Conservation (phyloP, 495 filamentous ascomycete genomes). For the Saxophila tyrrhenica region DNA sequence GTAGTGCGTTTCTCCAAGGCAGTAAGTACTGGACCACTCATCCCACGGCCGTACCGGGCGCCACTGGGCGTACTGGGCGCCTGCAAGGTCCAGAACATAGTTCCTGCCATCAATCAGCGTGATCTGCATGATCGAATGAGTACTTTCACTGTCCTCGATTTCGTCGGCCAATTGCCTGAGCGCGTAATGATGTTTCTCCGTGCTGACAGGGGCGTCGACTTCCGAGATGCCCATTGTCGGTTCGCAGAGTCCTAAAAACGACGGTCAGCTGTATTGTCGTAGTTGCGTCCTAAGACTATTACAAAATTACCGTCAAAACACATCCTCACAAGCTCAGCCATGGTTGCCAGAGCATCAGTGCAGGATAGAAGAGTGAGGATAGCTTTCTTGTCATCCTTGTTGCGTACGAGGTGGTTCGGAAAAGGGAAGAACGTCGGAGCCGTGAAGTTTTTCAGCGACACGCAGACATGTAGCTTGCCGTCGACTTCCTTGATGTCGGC, state of each 20-base stretch:
- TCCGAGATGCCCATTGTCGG: background rate
- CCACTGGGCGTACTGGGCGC: conserved; percentile 19
- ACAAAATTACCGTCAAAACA: background rate
- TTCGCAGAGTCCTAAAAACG: background rate
- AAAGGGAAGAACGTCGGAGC: background rate
- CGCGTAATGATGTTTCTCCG: background rate
- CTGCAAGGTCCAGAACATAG: conserved; percentile 15
- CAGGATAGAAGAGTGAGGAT: background rate
- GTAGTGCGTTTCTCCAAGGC: background rate
- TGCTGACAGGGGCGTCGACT: background rate
- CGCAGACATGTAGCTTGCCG: background rate
- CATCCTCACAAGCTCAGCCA: conserved; percentile 1
- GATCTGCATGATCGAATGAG: background rate
- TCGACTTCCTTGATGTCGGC: background rate
- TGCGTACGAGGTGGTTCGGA: background rate
- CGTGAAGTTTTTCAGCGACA: background rate
- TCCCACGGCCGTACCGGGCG: background rate
- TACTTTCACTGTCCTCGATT: background rate
- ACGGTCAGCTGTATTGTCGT: background rate
- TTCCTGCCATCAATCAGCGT: conserved; percentile 6
- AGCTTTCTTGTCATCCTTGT: background rate
- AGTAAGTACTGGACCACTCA: background rate
- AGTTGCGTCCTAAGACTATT: background rate
- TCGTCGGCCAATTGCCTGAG: background rate
- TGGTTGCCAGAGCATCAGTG: background rate